Percentiles rank a stretch among this genome's conserved stretches.
Evolutionary conservation across 2,329 filamentous ascomycete genomes (phyloP).

Genomic region (Aureobasidium sp.): DNA sequence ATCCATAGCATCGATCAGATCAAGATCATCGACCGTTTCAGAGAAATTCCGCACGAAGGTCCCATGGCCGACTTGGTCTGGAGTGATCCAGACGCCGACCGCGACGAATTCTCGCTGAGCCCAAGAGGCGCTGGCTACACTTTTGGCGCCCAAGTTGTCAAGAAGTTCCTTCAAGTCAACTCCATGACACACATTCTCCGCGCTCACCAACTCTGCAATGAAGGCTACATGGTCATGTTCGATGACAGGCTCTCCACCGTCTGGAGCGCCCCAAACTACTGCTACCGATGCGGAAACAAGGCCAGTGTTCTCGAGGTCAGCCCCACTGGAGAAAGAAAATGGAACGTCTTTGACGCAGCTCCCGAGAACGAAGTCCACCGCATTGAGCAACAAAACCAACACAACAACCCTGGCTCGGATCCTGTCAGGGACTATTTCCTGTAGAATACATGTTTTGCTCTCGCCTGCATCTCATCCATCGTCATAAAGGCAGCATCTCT

Average conservation of each 20-base stretch:
- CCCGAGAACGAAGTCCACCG: constrained; percentile 91
- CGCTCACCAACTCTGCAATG: constrained; percentile 96
- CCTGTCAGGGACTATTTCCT: constrained; percentile 60
- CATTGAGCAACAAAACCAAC: constrained; percentile 63
- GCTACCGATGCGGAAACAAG: constrained; percentile 74
- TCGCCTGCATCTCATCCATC: not conserved
- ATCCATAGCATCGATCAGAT: constrained; percentile 99
- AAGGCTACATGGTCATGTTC: constrained; percentile 94
- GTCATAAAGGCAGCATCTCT: constrained; percentile 8
- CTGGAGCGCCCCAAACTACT: constrained; percentile 55
- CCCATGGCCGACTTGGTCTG: constrained; percentile 99
- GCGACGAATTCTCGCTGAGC: constrained; percentile 92
- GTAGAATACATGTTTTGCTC: constrained; percentile 36
- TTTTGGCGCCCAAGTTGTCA: constrained; percentile 94
- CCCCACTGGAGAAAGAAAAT: constrained; percentile 84
- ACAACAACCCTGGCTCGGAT: constrained; percentile 61
- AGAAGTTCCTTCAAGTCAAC: constrained; percentile 96
- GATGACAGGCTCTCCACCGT: constrained; percentile 92
- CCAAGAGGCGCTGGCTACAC: constrained; percentile 94
- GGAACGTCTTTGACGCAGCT: constrained; percentile 95
- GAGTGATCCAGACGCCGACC: constrained; percentile 95
- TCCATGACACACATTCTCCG: constrained; percentile 95
- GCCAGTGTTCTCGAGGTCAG: constrained; percentile 95
- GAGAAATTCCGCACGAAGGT: constrained; percentile 96
- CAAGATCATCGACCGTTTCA: constrained; percentile 98